Evolutionary conservation across 2,329 filamentous ascomycete genomes (phyloP), one percentile per base, ranked within the genome.

Genomic region (Xylariaceae sp.): DNA sequence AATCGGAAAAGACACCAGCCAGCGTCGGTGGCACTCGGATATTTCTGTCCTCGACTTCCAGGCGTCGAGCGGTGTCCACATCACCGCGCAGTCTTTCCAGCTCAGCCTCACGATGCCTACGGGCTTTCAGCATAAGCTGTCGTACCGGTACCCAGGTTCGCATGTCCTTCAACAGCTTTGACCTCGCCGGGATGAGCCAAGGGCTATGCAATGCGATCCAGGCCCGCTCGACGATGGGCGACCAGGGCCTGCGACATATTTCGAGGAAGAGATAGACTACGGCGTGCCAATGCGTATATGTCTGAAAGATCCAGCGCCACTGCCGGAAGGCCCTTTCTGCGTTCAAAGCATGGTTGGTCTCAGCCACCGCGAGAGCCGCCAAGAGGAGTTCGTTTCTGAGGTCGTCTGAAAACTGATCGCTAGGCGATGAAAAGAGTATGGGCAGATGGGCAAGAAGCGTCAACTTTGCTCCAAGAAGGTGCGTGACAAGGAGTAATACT

Each of bases 371-470:
- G 30, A 91, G 78, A 2, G 86, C 84, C 0, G 85, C 87, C 29
- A 85, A 72, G 66, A 90, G 88, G 1, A 91, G 75, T 54, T 84
- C 84, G 58, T 89, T 81, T 54, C 83, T 81, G 6, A 82, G 81
- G 47, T 85, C 84, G 4, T 62, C 53, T 0, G 57, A 54, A 9
- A 58, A 42, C 4, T 47, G n/a, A 4, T 60, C 54, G 26, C 57
- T 46, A 7, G 57, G 52, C 4, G 59, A 60, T n/a, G 59, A 48
- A 80, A 76, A 0, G 82, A 79, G 6, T 87, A 73, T 78, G 0
- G 88, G 87, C 62, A 92, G 85, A 64, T 92, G 88, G 2, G 89
- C 79, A 56, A 91, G 79, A 37, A 94, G 76, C 73, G 85, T 89
- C 75, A 91, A 83, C 70, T 91, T 92, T 50, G 85, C 84, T 72